Conservation (phyloP, 208 protist genomes). For the Acanthamoeba triangularis region DNA sequence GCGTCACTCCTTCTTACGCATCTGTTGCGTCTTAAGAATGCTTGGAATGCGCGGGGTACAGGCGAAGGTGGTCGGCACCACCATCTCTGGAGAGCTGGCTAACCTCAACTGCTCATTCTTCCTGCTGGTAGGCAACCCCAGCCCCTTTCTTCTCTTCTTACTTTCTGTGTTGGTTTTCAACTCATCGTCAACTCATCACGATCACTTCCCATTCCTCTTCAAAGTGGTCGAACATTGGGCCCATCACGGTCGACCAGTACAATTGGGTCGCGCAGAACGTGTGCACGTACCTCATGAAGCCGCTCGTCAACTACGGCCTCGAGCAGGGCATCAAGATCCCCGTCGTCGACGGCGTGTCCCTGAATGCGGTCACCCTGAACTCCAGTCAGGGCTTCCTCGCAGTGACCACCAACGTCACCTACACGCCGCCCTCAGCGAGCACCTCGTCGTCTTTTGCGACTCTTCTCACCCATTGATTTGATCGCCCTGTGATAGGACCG, state of each 20-base stretch:
- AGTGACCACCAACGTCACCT: not conserved
- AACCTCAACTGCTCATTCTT: not conserved
- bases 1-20: too few relatives aligned
- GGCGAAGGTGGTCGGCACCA: not conserved
- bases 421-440: not conserved
- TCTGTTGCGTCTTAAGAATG: too few relatives aligned
- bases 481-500: too few relatives aligned
- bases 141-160: not conserved
- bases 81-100: not conserved
- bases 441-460: too few relatives aligned
- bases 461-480: too few relatives aligned
- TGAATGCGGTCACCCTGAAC: not conserved
- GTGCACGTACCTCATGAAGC: not conserved
- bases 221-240: not conserved
- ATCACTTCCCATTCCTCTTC: too few relatives aligned
- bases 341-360: not conserved
- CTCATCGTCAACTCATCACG: too few relatives aligned
- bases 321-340: not conserved
- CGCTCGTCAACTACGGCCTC: not conserved
- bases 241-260: not conserved
- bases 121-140: not conserved
- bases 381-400: not conserved
- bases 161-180: too few relatives aligned
- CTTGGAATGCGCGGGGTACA: not conserved
- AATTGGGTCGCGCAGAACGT: not conserved